Evolutionary conservation across 2,329 filamentous ascomycete genomes (phyloP).

Genomic region (Paraphoma sp.): DNA sequence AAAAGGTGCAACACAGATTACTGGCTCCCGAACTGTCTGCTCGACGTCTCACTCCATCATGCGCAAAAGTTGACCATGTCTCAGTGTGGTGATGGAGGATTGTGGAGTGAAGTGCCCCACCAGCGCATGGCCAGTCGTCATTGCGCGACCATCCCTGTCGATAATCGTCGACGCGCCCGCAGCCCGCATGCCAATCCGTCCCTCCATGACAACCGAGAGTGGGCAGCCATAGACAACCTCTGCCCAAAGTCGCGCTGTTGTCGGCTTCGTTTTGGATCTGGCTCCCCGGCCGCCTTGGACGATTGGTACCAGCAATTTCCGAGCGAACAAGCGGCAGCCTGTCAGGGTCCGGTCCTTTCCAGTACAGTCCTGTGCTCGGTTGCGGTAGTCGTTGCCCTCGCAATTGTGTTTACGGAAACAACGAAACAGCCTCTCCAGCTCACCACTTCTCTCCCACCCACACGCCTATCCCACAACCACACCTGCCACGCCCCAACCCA

Average conservation of each 20-base stretch:
- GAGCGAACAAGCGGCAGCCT: too few species aligned
- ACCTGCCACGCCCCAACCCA: not conserved
- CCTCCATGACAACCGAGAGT: slow-evolving; percentile 24
- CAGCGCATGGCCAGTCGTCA: not conserved
- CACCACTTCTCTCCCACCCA: slow-evolving; percentile 1
- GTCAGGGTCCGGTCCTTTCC: not conserved
- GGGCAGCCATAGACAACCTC: slow-evolving; percentile 15
- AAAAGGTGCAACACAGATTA: slow-evolving; percentile 2
- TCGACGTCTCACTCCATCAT: not conserved
- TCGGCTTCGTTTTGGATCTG: not conserved
- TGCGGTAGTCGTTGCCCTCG: slow-evolving; percentile 20
- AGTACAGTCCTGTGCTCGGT: not conserved
- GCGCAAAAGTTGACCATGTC: not conserved
- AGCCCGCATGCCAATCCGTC: slow-evolving; percentile 14
- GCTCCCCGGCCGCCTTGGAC: not conserved
- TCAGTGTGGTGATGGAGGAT: not conserved
- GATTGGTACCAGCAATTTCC: not conserved
- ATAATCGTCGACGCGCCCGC: slow-evolving; percentile 20
- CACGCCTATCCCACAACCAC: not conserved
- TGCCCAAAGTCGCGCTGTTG: not conserved
- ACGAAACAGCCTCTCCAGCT: too few species aligned
- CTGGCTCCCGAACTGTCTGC: not conserved
- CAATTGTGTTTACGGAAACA: slow-evolving; percentile 28
- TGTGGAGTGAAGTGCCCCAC: not conserved
- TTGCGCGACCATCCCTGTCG: slow-evolving; percentile 17